These are phyloP conservation scores for Diaporthe citrichinensis DNA, from an alignment of 2,329 filamentous ascomycete species.

Conservation along the genomic window DNA sequence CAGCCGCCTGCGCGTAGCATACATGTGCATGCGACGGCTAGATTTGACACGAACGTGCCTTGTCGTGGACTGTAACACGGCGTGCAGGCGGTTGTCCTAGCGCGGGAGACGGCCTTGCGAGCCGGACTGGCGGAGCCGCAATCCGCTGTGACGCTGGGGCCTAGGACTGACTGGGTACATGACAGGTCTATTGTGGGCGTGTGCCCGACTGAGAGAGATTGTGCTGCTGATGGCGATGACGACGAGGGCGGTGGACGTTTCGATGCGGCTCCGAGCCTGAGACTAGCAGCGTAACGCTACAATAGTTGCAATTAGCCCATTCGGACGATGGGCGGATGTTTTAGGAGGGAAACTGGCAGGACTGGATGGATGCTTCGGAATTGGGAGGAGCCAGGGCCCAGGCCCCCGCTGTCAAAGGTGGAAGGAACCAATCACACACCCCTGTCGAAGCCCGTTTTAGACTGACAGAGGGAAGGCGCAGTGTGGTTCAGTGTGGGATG, in stretches of 20 bases:
- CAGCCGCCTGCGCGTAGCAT: neutral
- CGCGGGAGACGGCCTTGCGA: slow-evolving; percentile 21
- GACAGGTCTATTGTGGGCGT: neutral
- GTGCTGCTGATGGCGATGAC: neutral
- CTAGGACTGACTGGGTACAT: neutral
- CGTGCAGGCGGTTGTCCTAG: slow-evolving; percentile 28
- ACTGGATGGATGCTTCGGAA: slow-evolving; percentile 17
- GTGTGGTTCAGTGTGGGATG: slow-evolving; percentile 23
- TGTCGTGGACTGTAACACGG: slow-evolving; percentile 2
- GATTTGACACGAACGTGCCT: slow-evolving; percentile 12
- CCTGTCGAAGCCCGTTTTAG: slow-evolving; percentile 35
- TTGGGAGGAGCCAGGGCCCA: neutral
- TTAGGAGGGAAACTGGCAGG: slow-evolving; percentile 1
- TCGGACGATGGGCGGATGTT: slow-evolving; percentile 8
- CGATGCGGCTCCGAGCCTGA: slow-evolving; percentile 27
- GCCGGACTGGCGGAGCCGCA: slow-evolving; percentile 33
- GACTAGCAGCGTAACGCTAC: slow-evolving; percentile 10
- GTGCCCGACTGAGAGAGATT: neutral
- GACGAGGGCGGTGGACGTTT: neutral
- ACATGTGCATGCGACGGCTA: neutral
- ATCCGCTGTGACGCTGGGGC: slow-evolving; percentile 4
- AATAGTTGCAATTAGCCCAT: neutral
- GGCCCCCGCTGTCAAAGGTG: slow-evolving; percentile 9
- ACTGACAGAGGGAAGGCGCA: slow-evolving; percentile 17
- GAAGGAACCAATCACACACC: slow-evolving; percentile 19